phyloP scores from a whole-genome alignment of 768 basidiomycete genomes.

The Leucosporidium creatinivorum region DNA sequence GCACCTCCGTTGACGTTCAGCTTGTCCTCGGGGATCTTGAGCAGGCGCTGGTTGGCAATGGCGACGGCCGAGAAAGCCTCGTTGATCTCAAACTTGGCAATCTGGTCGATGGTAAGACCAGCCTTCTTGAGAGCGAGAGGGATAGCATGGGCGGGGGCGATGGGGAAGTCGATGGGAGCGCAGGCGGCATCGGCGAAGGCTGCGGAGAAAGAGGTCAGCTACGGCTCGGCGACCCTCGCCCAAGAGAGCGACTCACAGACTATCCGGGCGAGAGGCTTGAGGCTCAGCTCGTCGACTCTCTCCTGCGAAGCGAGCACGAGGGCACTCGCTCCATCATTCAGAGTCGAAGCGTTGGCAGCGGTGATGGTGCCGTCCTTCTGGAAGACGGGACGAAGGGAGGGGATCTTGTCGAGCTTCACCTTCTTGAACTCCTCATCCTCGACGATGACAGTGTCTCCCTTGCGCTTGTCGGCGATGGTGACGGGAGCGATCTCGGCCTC shows the following conservation, averaged over 20 bases:
- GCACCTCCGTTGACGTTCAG: conserved; percentile 81
- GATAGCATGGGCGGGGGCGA: conserved; percentile 83
- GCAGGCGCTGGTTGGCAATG: conserved; percentile 78
- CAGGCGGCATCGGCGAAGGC: conserved; percentile 96
- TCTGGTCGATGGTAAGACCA: conserved; percentile 70
- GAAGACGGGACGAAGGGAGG: conserved; percentile 80
- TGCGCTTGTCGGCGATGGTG: conserved; percentile 76
- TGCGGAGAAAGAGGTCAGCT: conserved; percentile 41
- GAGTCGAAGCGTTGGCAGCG: conserved; percentile 86
- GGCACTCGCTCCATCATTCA: conserved; percentile 95
- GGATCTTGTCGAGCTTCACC: conserved; percentile 88
- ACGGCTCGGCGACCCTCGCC: no score
- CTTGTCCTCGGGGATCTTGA: conserved; percentile 74
- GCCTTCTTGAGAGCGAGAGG: conserved; percentile 82
- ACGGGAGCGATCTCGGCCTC: conserved; percentile 81
- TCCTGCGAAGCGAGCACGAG: conserved; percentile 88
- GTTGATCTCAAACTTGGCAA: conserved; percentile 90
- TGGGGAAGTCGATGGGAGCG: conserved; percentile 94
- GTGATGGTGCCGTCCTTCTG: conserved; percentile 75
- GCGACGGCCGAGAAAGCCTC: conserved; percentile 96
- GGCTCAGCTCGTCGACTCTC: conserved; percentile 80
- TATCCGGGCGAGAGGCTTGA: conserved; percentile 88
- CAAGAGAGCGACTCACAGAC: conserved; percentile 64
- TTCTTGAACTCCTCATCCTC: conserved; percentile 99
- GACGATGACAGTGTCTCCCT: conserved; percentile 68